Evolutionary conservation across 805 yeast species (phyloP).

Genomic region (Myxozyma melibiosi): DNA sequence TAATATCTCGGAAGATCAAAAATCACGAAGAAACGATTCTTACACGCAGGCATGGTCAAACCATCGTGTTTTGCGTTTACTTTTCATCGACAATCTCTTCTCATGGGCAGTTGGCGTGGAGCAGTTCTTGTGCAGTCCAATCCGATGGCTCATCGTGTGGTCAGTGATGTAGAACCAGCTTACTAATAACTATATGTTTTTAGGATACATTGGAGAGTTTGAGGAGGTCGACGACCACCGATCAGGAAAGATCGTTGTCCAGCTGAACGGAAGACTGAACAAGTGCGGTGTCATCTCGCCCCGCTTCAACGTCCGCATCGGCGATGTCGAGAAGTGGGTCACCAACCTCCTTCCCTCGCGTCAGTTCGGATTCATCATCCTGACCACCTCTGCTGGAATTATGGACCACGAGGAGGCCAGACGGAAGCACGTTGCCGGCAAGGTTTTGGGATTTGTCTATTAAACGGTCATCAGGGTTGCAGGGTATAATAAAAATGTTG

Average conservation of each 20-base stretch:
- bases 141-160: neutral
- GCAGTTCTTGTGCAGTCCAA: neutral
- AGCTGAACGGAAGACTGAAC: slow-evolving; percentile 97
- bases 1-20: slow-evolving; percentile 89
- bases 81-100: slow-evolving; percentile 38
- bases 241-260: slow-evolving; percentile 95
- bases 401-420: slow-evolving; percentile 99
- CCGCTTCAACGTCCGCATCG: slow-evolving; percentile 95
- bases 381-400: slow-evolving; percentile 99
- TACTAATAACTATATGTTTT: slow-evolving; percentile 8
- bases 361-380: slow-evolving; percentile 97
- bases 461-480: slow-evolving; percentile 43
- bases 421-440: slow-evolving; percentile 99
- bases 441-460: slow-evolving; percentile 97
- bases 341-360: slow-evolving; percentile 98
- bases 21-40: slow-evolving; percentile 37
- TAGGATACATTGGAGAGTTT: slow-evolving; percentile 92
- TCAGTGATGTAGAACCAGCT: neutral
- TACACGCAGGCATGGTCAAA: slow-evolving; percentile 42
- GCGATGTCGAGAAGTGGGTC: slow-evolving; percentile 97
- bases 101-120: slow-evolving; percentile 1
- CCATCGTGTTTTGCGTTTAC: slow-evolving; percentile 40
- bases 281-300: slow-evolving; percentile 99
- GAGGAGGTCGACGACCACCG: slow-evolving; percentile 99
- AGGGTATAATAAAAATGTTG: slow-evolving; percentile 3